Evolutionary conservation across 2,329 filamentous ascomycete species (phyloP).

Genomic region (Ciborinia camelliae): DNA sequence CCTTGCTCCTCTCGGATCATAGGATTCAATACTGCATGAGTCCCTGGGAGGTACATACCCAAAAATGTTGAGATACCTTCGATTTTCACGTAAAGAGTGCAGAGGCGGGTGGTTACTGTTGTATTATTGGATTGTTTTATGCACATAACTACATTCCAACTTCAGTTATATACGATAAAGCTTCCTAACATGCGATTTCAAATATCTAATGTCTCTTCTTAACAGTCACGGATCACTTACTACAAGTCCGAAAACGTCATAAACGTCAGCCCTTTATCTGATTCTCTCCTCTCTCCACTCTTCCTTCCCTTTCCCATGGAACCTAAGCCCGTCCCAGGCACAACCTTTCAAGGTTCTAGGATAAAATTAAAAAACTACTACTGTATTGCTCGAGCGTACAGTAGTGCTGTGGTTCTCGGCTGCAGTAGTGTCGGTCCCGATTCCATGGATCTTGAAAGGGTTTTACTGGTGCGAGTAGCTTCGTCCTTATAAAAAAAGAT

Average conservation of each 20-base stretch:
- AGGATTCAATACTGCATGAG: not conserved
- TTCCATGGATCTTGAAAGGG: not conserved
- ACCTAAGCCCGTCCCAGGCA: not conserved
- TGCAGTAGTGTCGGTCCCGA: not conserved
- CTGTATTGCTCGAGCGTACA: slow-evolving; percentile 8
- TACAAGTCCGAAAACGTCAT: not conserved
- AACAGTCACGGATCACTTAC: not conserved
- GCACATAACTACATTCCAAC: not conserved
- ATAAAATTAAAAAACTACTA: not conserved
- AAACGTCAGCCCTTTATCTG: not conserved
- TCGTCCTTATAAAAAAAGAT: not conserved
- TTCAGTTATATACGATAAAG: not conserved
- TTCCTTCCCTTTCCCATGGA: not conserved
- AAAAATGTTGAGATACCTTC: not conserved
- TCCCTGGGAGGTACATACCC: not conserved
- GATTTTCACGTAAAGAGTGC: not conserved
- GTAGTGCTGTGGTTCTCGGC: slow-evolving; percentile 2
- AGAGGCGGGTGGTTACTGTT: not conserved
- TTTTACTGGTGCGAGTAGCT: not conserved
- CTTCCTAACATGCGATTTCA: not conserved
- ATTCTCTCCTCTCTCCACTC: not conserved
- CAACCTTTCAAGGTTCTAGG: not conserved
- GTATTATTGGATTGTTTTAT: too few species aligned
- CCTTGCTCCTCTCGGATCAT: not conserved
- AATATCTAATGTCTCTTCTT: slow-evolving; percentile 3